Evolutionary conservation across 1,139 yeast species (phyloP).

Genomic region (Scheffersomyces titani): DNA sequence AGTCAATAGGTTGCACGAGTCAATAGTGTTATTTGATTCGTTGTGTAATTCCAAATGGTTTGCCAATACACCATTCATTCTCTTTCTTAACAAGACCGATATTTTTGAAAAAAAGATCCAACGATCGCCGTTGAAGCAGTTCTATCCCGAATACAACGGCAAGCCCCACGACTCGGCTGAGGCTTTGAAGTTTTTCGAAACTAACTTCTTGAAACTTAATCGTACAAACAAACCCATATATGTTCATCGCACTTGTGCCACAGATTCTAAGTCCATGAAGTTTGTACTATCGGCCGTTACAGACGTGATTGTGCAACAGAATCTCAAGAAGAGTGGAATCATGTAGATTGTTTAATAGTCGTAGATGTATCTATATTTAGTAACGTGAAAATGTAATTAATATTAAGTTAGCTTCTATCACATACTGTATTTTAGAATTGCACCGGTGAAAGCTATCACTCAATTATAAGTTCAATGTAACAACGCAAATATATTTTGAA

Average conservation of each 20-base stretch:
- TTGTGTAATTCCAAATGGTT: conserved; percentile 89
- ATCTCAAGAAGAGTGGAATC: conserved; percentile 80
- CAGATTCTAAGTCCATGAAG: conserved; percentile 84
- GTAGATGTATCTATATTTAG: background rate
- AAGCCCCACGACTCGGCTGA: conserved; percentile 62
- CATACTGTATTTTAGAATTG: too few relatives aligned
- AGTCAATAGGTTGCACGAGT: conserved; percentile 90
- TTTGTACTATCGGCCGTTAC: conserved; percentile 92
- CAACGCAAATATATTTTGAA: too few relatives aligned
- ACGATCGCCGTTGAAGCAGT: conserved; percentile 61
- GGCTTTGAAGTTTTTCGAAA: conserved; percentile 68
- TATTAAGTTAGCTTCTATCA: background rate
- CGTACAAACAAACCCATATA: conserved; percentile 74
- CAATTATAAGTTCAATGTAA: background rate
- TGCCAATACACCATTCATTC: conserved; percentile 78
- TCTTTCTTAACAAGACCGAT: conserved; percentile 88
- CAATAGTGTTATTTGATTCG: conserved; percentile 80
- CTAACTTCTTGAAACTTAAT: conserved; percentile 61
- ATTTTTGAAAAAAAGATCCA: conserved; percentile 70
- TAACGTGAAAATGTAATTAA: background rate
- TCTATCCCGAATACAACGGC: conserved; percentile 75
- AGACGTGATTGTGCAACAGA: conserved; percentile 84
- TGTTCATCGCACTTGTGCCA: conserved; percentile 93
- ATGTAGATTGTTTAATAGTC: conserved; percentile 34
- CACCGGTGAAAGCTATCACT: too few relatives aligned